Evolutionary conservation across 345 rosid genomes (phyloP).

Genomic region (Citrus mangshanensis): DNA sequence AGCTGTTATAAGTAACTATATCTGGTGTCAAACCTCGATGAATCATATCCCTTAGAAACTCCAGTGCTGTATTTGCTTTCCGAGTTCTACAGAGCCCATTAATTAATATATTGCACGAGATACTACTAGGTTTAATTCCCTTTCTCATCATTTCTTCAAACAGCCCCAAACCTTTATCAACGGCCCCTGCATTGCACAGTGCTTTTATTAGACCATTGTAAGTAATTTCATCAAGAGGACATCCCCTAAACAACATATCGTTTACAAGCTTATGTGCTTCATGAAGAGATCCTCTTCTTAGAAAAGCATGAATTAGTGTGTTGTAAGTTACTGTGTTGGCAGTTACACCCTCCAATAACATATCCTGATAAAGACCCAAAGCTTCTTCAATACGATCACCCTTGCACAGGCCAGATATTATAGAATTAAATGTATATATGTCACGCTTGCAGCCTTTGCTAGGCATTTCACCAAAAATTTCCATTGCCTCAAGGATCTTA

Average conservation of each 20-base stretch:
- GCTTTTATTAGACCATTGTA: slow-evolving; percentile 73
- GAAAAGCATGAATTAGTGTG: slow-evolving; percentile 55
- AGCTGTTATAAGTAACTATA: slow-evolving; percentile 73
- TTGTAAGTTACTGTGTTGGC: slow-evolving; percentile 85
- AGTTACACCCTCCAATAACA: slow-evolving; percentile 74
- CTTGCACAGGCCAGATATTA: slow-evolving; percentile 73
- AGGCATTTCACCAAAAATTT: slow-evolving; percentile 59
- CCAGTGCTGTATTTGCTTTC: slow-evolving; percentile 59
- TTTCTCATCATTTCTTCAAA: slow-evolving; percentile 76
- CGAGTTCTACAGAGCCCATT: slow-evolving; percentile 63
- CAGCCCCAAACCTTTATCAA: slow-evolving; percentile 62
- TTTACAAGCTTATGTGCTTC: slow-evolving; percentile 74
- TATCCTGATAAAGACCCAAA: slow-evolving; percentile 51
- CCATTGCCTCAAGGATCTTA: slow-evolving; percentile 50
- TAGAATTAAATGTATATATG: slow-evolving; percentile 69
- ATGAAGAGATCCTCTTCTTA: slow-evolving; percentile 54
- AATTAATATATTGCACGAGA: slow-evolving; percentile 76
- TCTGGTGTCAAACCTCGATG: slow-evolving; percentile 69
- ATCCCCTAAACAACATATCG: slow-evolving; percentile 80
- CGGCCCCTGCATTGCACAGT: slow-evolving; percentile 60
- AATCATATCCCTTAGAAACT: slow-evolving; percentile 72
- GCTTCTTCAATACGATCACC: slow-evolving; percentile 55
- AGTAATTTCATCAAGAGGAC: slow-evolving; percentile 62
- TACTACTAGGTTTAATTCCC: slow-evolving; percentile 48
- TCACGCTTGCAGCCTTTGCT: slow-evolving; percentile 78